phyloP scores from a whole-genome alignment of 2,329 filamentous ascomycete genomes.

The Colletotrichum shisoi region DNA sequence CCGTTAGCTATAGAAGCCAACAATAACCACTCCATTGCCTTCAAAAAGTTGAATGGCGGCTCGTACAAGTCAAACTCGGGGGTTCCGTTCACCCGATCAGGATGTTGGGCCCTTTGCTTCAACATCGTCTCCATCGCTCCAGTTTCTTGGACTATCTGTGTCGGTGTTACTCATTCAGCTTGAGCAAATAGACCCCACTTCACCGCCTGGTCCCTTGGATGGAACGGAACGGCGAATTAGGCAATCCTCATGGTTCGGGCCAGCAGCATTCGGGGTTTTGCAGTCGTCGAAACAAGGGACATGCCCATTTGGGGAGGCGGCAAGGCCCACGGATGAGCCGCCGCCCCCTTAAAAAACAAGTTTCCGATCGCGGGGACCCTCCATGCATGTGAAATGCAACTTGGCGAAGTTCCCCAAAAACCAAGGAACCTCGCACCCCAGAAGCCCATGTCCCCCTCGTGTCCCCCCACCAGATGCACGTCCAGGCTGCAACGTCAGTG shows the following conservation, averaged over 20 bases:
- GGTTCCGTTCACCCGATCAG: slow-evolving; percentile 21
- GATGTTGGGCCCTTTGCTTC: slow-evolving; percentile 12
- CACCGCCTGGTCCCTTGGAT: background rate
- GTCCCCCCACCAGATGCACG: slow-evolving; percentile 27
- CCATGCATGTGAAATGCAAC: slow-evolving; percentile 36
- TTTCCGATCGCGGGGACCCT: slow-evolving; percentile 36
- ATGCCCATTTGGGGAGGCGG: slow-evolving; percentile 26
- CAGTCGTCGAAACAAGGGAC: slow-evolving; percentile 32
- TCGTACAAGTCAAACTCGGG: background rate
- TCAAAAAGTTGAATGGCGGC: background rate
- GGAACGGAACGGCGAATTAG: background rate
- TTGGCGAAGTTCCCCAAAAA: slow-evolving; percentile 38
- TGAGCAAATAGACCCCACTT: slow-evolving; percentile 2
- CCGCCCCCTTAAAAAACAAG: slow-evolving; percentile 31
- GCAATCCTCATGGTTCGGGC: background rate
- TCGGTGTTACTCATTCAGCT: slow-evolving; percentile 17
- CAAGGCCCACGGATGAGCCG: slow-evolving; percentile 23
- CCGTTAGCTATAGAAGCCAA: slow-evolving; percentile 16
- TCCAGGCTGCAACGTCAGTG: slow-evolving; percentile 37
- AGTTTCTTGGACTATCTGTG: slow-evolving; percentile 8
- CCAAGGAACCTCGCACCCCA: slow-evolving; percentile 34
- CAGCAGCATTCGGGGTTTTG: slow-evolving; percentile 15
- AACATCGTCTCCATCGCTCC: slow-evolving; percentile 12
- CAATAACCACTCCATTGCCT: slow-evolving; percentile 4
- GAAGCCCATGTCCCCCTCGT: slow-evolving; percentile 18